Percentiles rank a stretch among this genome's conserved stretches.
phyloP scores from a whole-genome alignment of 2,329 filamentous ascomycete genomes.

The Pestalotiopsis sp. region DNA sequence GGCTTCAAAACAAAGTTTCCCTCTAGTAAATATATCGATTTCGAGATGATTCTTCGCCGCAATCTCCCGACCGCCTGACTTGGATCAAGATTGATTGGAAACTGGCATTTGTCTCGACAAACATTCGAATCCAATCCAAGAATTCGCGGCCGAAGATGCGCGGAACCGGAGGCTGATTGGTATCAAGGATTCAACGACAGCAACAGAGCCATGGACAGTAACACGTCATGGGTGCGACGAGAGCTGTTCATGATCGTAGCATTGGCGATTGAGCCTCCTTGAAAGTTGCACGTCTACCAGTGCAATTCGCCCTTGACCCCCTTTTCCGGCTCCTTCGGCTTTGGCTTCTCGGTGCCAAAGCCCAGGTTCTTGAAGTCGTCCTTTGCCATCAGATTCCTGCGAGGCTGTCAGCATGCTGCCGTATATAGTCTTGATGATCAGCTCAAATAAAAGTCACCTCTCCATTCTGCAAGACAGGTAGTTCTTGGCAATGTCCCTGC shows the following conservation, averaged over 20 bases:
- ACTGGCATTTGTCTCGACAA: not conserved
- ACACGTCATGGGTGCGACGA: too few species aligned
- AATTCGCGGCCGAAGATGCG: not conserved
- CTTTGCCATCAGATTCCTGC: conserved; percentile 90
- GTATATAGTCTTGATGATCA: not conserved
- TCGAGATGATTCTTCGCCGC: not conserved
- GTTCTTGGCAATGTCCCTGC: conserved; percentile 81
- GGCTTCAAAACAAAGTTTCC: not conserved
- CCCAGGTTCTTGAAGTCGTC: conserved; percentile 96
- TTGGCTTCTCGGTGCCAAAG: conserved; percentile 51
- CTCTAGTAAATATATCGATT: not conserved
- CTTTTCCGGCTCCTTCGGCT: conserved; percentile 25
- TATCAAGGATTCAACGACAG: not conserved
- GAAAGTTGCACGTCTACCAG: conserved; percentile 27
- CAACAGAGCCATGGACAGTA: not conserved
- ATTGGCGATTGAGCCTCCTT: not conserved
- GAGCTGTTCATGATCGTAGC: not conserved
- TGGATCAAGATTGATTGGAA: not conserved
- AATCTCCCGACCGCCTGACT: not conserved
- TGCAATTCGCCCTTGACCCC: conserved; percentile 36
- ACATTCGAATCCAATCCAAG: not conserved
- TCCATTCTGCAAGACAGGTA: conserved; percentile 96
- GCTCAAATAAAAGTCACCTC: conserved; percentile 64
- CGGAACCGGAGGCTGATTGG: not conserved
- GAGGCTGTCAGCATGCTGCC: not conserved